These are phyloP conservation scores for Leptographium lundbergii DNA, from an alignment of 2,329 filamentous ascomycete species.

Conservation along the genomic window DNA sequence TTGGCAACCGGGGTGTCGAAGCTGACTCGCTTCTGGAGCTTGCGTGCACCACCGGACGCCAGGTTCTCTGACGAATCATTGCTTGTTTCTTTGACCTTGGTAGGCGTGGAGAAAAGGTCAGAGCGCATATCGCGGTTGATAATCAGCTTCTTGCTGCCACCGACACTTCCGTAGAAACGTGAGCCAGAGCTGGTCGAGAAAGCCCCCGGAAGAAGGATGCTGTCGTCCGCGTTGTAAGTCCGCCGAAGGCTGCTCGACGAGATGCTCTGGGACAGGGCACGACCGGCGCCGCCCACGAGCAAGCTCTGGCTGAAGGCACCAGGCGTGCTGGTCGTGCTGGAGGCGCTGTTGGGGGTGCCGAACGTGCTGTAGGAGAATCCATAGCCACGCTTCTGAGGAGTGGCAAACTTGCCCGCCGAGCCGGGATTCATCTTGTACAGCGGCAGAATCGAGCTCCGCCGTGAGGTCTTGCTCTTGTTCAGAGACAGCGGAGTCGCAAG, in stretches of 20 bases:
- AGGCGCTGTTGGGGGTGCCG: conserved; percentile 62
- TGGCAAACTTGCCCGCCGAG: conserved; percentile 66
- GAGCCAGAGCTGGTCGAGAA: conserved; percentile 58
- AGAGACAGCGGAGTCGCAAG: conserved; percentile 79
- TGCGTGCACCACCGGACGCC: conserved; percentile 25
- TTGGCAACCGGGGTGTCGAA: conserved; percentile 58
- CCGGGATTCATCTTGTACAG: conserved; percentile 79
- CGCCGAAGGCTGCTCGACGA: conserved; percentile 78
- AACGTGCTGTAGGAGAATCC: conserved; percentile 92
- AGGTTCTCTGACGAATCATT: conserved; percentile 18
- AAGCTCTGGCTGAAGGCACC: conserved; percentile 52
- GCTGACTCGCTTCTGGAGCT: conserved; percentile 76
- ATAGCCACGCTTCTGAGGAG: conserved; percentile 76
- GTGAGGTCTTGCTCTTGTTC: conserved; percentile 53
- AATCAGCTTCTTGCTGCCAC: conserved; percentile 76
- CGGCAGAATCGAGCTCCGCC: conserved; percentile 68
- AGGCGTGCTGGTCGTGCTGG: conserved; percentile 57
- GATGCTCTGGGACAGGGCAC: conserved; percentile 67
- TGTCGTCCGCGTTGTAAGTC: conserved; percentile 71
- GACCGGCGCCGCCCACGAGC: conserved; percentile 52
- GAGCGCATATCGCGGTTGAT: conserved; percentile 81
- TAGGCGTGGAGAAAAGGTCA: conserved; percentile 52
- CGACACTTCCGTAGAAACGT: conserved; percentile 52
- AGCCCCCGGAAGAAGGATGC: conserved; percentile 72
- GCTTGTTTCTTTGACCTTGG: conserved; percentile 36